Evolutionary conservation across 2,329 filamentous ascomycete genomes (phyloP), one percentile per base, ranked within the genome.

Genomic region (Hyphodiscus sp.): DNA sequence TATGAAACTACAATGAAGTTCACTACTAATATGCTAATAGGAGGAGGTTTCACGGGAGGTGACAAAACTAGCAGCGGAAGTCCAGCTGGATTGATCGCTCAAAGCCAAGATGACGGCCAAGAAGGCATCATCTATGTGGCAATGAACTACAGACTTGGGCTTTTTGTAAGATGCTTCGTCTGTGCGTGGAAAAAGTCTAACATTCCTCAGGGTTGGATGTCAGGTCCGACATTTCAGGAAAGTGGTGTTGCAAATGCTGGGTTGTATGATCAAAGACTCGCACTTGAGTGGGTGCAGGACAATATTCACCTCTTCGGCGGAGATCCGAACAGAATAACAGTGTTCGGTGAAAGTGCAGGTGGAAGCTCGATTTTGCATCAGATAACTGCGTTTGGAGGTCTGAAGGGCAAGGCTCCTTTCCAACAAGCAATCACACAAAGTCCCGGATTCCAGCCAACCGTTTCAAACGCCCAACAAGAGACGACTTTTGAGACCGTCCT

Each of bases 221-320:
- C 29, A 68, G 77, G 18, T 70, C 72, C 4, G 19, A 74, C 66
- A 20, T 68, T 76, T 42, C 69, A 73, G 15, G 60, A 57, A 45
- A 68, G 73, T 54, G 76, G 74, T 15, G 69, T 68, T 13, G 67
- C 74, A 2, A 82, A 82, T 61, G 74, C 73, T 11, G 78, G 71
- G 2, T 66, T 81, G 1, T 69, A 74, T 51, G 79, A 83, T 55
- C 80, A 83, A 60, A 71, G 76, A 15, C 69, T 80, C 19, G 78
- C 78, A 19, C 67, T 85, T 9, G 69, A 81, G 59, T 85, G 81
- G 81, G 72, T 83, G 2, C 73, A 78, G 51, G 63, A 74, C 43
- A 69, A 80, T 55, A 80, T 82, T 50, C 67, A 75, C 58, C 65
- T 73, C 11, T 83, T 83, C 58, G 79, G 80, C 11, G 80, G 80